Conservation (phyloP, 2,329 filamentous ascomycete species). For the Aspergillus sojae region DNA sequence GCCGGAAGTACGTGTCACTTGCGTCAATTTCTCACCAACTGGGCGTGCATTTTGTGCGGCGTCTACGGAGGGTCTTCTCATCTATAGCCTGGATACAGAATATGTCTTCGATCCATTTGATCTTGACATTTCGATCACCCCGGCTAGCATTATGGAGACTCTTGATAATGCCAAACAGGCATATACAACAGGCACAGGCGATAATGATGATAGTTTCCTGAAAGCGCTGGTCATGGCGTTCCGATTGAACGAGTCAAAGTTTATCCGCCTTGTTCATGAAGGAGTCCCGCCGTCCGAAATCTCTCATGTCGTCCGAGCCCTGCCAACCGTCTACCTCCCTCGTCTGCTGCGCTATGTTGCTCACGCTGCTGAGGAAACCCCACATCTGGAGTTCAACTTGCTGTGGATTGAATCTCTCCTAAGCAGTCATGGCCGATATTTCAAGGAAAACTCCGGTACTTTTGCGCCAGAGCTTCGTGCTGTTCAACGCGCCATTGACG, state of each 20-base stretch:
- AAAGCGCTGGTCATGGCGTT: slow-evolving; percentile 97
- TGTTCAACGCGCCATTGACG: slow-evolving; percentile 76
- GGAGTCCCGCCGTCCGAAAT: slow-evolving; percentile 76
- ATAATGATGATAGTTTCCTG: slow-evolving; percentile 74
- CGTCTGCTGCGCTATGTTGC: slow-evolving; percentile 85
- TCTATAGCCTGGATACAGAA: slow-evolving; percentile 86
- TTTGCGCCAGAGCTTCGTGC: slow-evolving; percentile 83
- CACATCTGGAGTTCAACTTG: slow-evolving; percentile 92
- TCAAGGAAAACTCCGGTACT: slow-evolving; percentile 77
- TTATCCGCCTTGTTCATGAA: slow-evolving; percentile 86
- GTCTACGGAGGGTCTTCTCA: slow-evolving; percentile 88
- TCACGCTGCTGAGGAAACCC: slow-evolving; percentile 82
- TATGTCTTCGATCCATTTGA: slow-evolving; percentile 95
- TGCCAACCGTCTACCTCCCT: slow-evolving; percentile 84
- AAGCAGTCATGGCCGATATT: slow-evolving; percentile 79
- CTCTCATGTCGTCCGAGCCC: slow-evolving; percentile 71
- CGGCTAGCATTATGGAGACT: slow-evolving; percentile 77
- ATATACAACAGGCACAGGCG: slow-evolving; percentile 51
- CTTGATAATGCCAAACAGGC: slow-evolving; percentile 53
- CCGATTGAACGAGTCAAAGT: slow-evolving; percentile 81
- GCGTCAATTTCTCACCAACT: slow-evolving; percentile 84
- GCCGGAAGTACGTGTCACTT: slow-evolving; percentile 81
- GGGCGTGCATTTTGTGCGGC: slow-evolving; percentile 92
- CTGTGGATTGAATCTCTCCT: slow-evolving; percentile 85
- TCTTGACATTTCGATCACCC: slow-evolving; percentile 90